Evolutionary conservation across 768 basidiomycete species (phyloP), one percentile per base, ranked within the genome.

Genomic region (Termitomyces sp.): DNA sequence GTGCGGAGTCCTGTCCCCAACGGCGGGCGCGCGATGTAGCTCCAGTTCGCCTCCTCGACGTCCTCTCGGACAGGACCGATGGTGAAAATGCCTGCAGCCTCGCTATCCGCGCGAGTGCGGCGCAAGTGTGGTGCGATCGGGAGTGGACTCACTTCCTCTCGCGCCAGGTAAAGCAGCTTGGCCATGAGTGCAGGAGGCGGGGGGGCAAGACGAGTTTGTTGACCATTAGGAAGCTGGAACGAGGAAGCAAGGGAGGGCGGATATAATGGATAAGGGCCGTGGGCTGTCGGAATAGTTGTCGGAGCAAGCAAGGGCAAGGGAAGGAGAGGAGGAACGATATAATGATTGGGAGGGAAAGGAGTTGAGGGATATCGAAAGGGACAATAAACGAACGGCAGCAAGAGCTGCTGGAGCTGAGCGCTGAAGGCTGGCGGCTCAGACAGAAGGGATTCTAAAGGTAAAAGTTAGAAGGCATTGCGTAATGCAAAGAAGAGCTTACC

Each of bases 161-260:
- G 81, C 7, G 85, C 75, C 44, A 88, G 80, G 72, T 83, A 91
- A 38, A 90, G 69, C 9, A 89, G 77, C 46, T 84, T 87, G 1
- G 89, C 89, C 0, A 87, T 81, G 20, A 79, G 68, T 24, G 84
- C 75, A 15, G 82, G 76, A 4, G 84, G 80, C 0, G 89, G 87
- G 0, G 69, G 64, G 42, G 68, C 40, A 22, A 79, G 55, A 1
- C 46, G 5, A 2, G 72, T 70, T 1, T 69, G 64, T 36, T 74
- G 61, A 36, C 66, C 64, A 63, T 71, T 76, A 65, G 77, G 72
- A 8, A 70, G 35, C 20, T 64, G 62, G 42, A 64, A 68, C 32
- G 73, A 72, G 20, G 74, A 75, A 45, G 70, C 64, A 0, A 75
- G 69, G 20, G 63, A 58, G 33, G 35, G n/a, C 3, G 75, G 70